phyloP scores from a whole-genome alignment of 345 rosid species.

The Eucalyptus cladocalyx region DNA sequence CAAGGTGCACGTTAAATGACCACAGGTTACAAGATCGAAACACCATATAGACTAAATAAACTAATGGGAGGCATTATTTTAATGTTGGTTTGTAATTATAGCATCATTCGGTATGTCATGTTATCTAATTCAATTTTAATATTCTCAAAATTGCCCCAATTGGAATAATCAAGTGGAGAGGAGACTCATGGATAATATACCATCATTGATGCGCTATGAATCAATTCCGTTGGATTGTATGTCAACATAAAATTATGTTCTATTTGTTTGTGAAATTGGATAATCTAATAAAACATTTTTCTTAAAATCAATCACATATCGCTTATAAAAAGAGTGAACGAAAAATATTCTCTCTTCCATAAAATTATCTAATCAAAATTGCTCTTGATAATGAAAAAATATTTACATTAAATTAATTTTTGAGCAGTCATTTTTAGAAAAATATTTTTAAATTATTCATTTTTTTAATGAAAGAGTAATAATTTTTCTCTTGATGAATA shows the following conservation, averaged over 20 bases:
- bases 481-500: neutral
- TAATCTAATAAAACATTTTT: neutral
- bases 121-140: neutral
- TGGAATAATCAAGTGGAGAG: neutral
- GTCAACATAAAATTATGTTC: neutral
- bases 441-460: neutral
- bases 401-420: neutral
- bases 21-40: neutral
- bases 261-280: too few relatives aligned
- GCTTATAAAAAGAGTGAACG: neutral
- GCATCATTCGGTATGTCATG: neutral
- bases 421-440: neutral
- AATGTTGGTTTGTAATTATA: neutral
- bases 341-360: neutral
- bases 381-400: neutral
- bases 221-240: neutral
- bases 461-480: neutral
- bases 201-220: neutral
- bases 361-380: neutral
- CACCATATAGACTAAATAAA: neutral
- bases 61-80: neutral
- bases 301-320: neutral
- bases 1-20: neutral
- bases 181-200: neutral
- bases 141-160: neutral